These are phyloP conservation scores for Cladorrhinum sp. DNA, from an alignment of 2,329 filamentous ascomycete species.

Conservation along the genomic window DNA sequence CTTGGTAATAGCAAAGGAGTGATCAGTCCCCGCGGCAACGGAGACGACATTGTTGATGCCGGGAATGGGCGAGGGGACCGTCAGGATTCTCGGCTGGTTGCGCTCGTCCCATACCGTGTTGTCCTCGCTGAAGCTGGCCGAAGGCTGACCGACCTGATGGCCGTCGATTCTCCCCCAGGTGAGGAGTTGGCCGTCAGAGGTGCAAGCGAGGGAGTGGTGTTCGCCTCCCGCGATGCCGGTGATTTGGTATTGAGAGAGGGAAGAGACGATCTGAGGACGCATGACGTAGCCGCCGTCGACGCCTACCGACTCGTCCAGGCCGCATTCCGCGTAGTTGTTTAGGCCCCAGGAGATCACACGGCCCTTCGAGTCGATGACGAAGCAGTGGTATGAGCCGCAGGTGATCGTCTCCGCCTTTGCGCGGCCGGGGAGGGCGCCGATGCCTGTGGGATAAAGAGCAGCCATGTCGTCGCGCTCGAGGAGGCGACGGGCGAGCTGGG, in stretches of 20 bases:
- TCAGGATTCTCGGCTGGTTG: constrained; percentile 67
- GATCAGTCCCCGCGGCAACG: constrained; percentile 66
- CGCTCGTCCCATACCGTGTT: constrained; percentile 62
- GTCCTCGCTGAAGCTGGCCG: constrained; percentile 53
- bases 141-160: constrained; percentile 56
- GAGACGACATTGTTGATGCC: constrained; percentile 52
- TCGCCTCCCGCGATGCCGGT: constrained; percentile 63
- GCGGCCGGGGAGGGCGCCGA: constrained; percentile 35
- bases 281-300: constrained; percentile 66
- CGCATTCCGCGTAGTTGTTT: constrained; percentile 77
- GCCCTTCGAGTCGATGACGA: constrained; percentile 69
- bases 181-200: constrained; percentile 53
- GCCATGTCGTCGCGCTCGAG: constrained; percentile 50
- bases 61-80: constrained; percentile 59
- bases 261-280: constrained; percentile 65
- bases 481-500: constrained; percentile 58
- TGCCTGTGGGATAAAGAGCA: constrained; percentile 35
- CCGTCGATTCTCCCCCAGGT: constrained; percentile 59
- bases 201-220: constrained; percentile 71
- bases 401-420: constrained; percentile 65
- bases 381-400: constrained; percentile 76
- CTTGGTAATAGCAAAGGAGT: constrained; percentile 66
- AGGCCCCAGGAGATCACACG: constrained; percentile 79
- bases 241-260: constrained; percentile 62
- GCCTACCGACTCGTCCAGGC: constrained; percentile 65